phyloP scores from a whole-genome alignment of 2,329 filamentous ascomycete species.

The Colletotrichum cuscutae region DNA sequence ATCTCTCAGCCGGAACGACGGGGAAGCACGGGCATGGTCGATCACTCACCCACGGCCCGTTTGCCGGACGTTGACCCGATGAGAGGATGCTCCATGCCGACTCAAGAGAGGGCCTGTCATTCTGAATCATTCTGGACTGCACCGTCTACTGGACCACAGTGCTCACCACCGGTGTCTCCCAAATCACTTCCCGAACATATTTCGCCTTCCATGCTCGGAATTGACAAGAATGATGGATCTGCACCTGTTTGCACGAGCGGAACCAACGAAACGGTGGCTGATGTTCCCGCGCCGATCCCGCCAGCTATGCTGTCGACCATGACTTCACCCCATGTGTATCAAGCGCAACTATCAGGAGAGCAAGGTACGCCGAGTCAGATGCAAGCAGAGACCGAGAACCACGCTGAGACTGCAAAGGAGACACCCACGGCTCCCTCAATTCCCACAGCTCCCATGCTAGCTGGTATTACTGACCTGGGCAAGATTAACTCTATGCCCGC shows the following conservation, averaged over 20 bases:
- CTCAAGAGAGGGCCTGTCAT: constrained; percentile 46
- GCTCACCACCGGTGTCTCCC: constrained; percentile 49
- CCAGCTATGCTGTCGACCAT: not conserved
- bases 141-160: constrained; percentile 36
- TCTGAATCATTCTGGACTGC: constrained; percentile 35
- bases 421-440: not conserved
- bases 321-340: not conserved
- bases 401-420: constrained; percentile 31
- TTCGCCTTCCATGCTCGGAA: constrained; percentile 1
- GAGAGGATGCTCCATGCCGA: constrained; percentile 47
- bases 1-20: constrained; percentile 37
- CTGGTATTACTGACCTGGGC: constrained; percentile 7
- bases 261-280: not conserved
- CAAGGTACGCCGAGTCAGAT: constrained; percentile 28
- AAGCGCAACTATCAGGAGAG: constrained; percentile 7
- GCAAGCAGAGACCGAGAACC: constrained; percentile 1
- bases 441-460: not conserved
- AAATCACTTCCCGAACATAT: constrained; percentile 40
- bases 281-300: not conserved
- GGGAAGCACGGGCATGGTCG: constrained; percentile 46
- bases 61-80: constrained; percentile 41
- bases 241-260: not conserved
- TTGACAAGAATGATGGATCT: not conserved
- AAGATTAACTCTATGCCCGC: not conserved
- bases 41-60: constrained; percentile 38